Evolutionary conservation across 78 protist species (phyloP).

Genomic region (Cavenderia fasciculata): DNA sequence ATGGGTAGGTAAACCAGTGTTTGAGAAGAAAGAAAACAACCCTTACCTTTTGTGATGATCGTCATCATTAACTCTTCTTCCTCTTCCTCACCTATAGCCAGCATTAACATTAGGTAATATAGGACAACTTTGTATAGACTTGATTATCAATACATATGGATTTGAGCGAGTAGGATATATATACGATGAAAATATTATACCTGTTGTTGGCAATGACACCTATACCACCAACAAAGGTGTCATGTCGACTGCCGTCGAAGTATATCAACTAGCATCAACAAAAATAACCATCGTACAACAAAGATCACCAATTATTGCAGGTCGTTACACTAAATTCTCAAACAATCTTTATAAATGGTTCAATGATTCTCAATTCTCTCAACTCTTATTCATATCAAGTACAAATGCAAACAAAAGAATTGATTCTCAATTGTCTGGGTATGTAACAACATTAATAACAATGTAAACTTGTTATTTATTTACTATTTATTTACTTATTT

Average conservation of each 20-base stretch:
- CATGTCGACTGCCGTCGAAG: constrained; percentile 30
- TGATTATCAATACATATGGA: constrained; percentile 37
- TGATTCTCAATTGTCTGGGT: constrained; percentile 69
- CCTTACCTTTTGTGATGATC: neutral
- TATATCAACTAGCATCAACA: constrained; percentile 19
- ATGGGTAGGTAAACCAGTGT: constrained; percentile 9
- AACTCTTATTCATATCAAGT: constrained; percentile 61
- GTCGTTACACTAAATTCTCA: constrained; percentile 26
- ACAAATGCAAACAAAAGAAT: constrained; percentile 73
- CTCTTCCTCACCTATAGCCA: constrained; percentile 27
- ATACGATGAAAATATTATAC: constrained; percentile 47
- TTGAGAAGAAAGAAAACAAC: no score
- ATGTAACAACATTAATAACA: neutral
- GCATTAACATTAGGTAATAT: constrained; percentile 64
- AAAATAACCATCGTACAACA: constrained; percentile 63
- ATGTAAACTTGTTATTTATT: neutral
- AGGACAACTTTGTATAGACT: constrained; percentile 47
- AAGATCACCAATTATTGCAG: constrained; percentile 64
- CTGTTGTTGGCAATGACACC: constrained; percentile 57
- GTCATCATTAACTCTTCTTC: neutral
- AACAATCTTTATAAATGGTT: constrained; percentile 19
- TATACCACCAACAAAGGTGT: constrained; percentile 32
- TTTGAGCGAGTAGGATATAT: constrained; percentile 53
- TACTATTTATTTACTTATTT: neutral
- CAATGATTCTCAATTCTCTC: neutral